Evolutionary conservation across 192 early-diverging fungal genomes (phyloP), one percentile per base, ranked within the genome.

Genomic region (Chytriomyces confervae): DNA sequence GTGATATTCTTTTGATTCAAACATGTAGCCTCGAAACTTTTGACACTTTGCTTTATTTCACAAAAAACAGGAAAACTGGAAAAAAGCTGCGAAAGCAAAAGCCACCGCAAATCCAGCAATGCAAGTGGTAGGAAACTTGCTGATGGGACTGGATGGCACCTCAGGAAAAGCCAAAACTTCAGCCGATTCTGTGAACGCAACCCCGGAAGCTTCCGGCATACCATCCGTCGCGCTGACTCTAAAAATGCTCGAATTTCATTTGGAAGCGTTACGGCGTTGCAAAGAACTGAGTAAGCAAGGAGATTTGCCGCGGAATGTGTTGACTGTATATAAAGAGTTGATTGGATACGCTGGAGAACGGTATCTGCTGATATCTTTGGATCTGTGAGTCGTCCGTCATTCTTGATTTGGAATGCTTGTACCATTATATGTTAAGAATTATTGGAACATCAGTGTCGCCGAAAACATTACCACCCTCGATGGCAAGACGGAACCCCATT

Each of bases 331-430:
- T 77, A 87, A 88, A 62, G 83, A 93, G 20, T 81, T 98, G 20
- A 83, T 95, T 10, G 88, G 96, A 20, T 89, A 88, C 46, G 82
- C 95, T n/a, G 95, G 95, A 65, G 86, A 88, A 60, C 87, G 91
- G 71, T 98, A 96, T 74, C 76, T 98, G 62, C 91, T 94, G 62
- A 89, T 87, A 7, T 93, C 94, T 10, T 78, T 97, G 51, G 96
- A 98, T 44, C 77, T 81, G 90, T 93, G 84, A 82, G 85, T 77
- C 36, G 0, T 36, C 36, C 4, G 36, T 36, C 36, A 36, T 36
- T 2, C 4, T 0, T 36, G 48, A 24, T 64, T 64, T 82, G 72
- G 77, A 80, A 77, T 48, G 68, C 53, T 70, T 10, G 51, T 20
- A 48, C n/a, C 43, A 11, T 16, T 8, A 0, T n/a, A 5, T 57